These are phyloP conservation scores for Macrotyloma uniflorum DNA, from an alignment of 306 rosid genomes.

Conservation along the genomic window DNA sequence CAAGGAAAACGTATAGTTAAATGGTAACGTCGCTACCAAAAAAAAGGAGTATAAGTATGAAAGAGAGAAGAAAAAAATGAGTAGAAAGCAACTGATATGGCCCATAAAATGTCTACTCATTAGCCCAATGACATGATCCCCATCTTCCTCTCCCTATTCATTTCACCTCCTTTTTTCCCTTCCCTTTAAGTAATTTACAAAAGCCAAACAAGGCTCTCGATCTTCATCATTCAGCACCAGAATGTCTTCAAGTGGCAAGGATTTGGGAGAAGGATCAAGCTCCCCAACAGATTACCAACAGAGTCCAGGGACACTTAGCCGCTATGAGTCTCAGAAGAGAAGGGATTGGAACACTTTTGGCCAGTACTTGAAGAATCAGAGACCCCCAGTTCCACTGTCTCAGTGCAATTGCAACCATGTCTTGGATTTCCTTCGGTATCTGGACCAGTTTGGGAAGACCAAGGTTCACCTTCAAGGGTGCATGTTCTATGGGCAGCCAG, in stretches of 20 bases:
- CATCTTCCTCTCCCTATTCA: conserved; percentile 69
- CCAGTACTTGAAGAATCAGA: conserved; percentile 87
- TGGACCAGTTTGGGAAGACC: conserved; percentile 97
- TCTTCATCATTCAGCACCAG: conserved; percentile 3
- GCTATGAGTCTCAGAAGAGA: conserved; percentile 93
- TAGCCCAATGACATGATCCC: conserved; percentile 76
- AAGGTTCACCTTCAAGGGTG: conserved; percentile 94
- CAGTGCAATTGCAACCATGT: conserved; percentile 91
- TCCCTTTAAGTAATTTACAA: conserved; percentile 44
- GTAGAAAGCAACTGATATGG: conserved; percentile 66
- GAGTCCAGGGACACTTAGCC: conserved; percentile 65
- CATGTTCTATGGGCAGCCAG: conserved; percentile 90
- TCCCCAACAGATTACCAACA: conserved; percentile 41
- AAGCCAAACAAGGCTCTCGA: conserved; percentile 10
- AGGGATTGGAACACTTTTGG: conserved; percentile 99
- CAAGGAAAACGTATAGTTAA: conserved; percentile 28
- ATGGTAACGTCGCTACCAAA: conserved; percentile 24
- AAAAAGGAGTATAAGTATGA: conserved; percentile 40
- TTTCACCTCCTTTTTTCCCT: conserved; percentile 47
- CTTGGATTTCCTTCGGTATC: conserved; percentile 80
- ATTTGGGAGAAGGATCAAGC: conserved; percentile 64
- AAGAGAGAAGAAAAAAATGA: conserved; percentile 52
- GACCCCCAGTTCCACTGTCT: conserved; percentile 85
- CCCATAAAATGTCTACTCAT: conserved; percentile 90
- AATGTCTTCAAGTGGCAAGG: conserved; percentile 70